These are phyloP conservation scores for Kodamaea plutei DNA, from an alignment of 1,139 yeast genomes.

Conservation along the genomic window DNA sequence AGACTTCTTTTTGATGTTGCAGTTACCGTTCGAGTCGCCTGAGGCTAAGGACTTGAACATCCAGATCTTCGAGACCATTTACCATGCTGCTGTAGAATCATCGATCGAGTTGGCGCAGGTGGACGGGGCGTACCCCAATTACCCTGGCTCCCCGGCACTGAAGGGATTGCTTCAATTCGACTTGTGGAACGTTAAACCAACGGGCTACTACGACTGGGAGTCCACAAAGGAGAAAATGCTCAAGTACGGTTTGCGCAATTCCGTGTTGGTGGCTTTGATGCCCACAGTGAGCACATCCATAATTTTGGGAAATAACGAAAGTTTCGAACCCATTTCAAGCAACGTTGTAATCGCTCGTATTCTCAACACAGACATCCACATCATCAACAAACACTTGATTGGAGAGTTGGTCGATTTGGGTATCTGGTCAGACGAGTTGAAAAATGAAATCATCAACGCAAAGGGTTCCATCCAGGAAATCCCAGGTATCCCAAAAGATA, in stretches of 20 bases:
- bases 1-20: conserved; percentile 71
- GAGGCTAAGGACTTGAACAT: conserved; percentile 68
- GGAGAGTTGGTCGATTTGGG: conserved; percentile 81
- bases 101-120: conserved; percentile 68
- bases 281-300: conserved; percentile 95
- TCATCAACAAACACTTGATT: conserved; percentile 78
- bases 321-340: conserved; percentile 89
- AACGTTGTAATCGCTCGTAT: conserved; percentile 86
- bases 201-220: conserved; percentile 74
- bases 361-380: conserved; percentile 83
- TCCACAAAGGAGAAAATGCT: conserved; percentile 55
- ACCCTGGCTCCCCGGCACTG: conserved; percentile 79
- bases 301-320: conserved; percentile 83
- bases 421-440: conserved; percentile 77
- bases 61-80: conserved; percentile 85
- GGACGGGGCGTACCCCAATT: conserved; percentile 65
- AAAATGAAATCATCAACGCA: conserved; percentile 70
- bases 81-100: conserved; percentile 81
- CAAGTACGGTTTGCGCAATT: conserved; percentile 71
- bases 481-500: conserved; percentile 68
- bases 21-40: conserved; percentile 75
- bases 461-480: conserved; percentile 86
- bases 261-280: conserved; percentile 86
- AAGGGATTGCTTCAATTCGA: conserved; percentile 76
- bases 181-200: conserved; percentile 74